Evolutionary conservation across 371 early-diverging fungal species (phyloP).

Genomic region (Umbelopsis sp.): DNA sequence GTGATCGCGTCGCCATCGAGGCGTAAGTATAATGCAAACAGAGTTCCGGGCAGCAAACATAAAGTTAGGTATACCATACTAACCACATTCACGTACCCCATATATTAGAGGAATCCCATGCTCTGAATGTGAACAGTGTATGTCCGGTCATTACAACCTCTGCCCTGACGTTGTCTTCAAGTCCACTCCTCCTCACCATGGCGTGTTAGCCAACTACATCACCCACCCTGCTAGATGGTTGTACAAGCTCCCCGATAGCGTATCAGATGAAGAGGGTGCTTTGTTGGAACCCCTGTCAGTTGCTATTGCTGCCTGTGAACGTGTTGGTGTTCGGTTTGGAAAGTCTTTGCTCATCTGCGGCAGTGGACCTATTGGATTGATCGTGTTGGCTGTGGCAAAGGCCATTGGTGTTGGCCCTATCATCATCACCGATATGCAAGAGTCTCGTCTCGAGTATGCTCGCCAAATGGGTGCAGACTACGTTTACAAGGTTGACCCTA

Average conservation of each 20-base stretch:
- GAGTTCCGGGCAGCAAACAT: not conserved
- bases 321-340: constrained; percentile 43
- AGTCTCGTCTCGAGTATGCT: constrained; percentile 39
- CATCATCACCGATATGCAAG: constrained; percentile 43
- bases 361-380: constrained; percentile 49
- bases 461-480: constrained; percentile 46
- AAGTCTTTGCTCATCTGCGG: constrained; percentile 45
- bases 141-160: constrained; percentile 50
- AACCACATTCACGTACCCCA: not conserved
- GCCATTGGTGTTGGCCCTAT: constrained; percentile 46
- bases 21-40: constrained; percentile 30
- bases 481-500: constrained; percentile 37
- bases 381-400: constrained; percentile 46
- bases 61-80: not conserved
- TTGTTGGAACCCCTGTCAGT: constrained; percentile 47
- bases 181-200: constrained; percentile 50
- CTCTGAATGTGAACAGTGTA: constrained; percentile 46
- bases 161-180: constrained; percentile 52
- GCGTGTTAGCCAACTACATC: constrained; percentile 46
- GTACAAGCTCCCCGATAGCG: constrained; percentile 43
- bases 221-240: constrained; percentile 53
- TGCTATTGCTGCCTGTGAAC: constrained; percentile 48
- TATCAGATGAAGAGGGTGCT: constrained; percentile 46
- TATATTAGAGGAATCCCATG: constrained; percentile 49
- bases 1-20: constrained; percentile 53